Conservation (phyloP, 108 stramenopile genomes). For the Nannochloropsis oceanica region DNA sequence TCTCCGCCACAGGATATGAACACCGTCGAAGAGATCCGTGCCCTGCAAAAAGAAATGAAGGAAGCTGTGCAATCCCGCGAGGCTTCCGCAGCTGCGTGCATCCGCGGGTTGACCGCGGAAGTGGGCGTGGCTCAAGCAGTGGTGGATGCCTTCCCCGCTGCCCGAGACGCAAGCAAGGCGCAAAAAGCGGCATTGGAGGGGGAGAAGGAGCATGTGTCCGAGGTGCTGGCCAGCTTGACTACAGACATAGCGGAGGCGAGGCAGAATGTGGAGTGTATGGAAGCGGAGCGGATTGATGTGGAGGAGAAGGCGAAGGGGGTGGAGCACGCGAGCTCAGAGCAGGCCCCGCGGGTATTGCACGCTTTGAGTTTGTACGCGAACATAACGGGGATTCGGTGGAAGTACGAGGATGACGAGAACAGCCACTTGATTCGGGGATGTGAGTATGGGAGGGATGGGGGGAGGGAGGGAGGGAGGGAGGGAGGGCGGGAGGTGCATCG, state of each 20-base stretch:
- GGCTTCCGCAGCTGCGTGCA: neutral
- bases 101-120: neutral
- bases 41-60: neutral
- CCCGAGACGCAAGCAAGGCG: neutral
- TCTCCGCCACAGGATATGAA: neutral
- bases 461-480: neutral
- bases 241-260: neutral
- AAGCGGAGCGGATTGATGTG: neutral
- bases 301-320: neutral
- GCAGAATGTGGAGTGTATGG: neutral
- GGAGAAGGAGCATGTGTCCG: neutral
- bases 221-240: neutral
- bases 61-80: neutral
- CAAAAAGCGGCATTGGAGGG: neutral
- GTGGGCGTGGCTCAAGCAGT: neutral
- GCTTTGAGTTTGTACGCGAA: conserved; percentile 25
- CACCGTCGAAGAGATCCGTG: neutral
- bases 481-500: neutral
- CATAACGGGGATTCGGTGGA: conserved; percentile 33
- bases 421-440: neutral
- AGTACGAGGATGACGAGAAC: conserved; percentile 18
- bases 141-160: neutral
- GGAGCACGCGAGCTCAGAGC: conserved; percentile 7
- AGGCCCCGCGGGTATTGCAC: conserved; percentile 25
- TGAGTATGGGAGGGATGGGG: neutral